These are phyloP conservation scores for Phalaenopsis hybrid DNA, from an alignment of 116 monocot species.

Conservation along the genomic window DNA sequence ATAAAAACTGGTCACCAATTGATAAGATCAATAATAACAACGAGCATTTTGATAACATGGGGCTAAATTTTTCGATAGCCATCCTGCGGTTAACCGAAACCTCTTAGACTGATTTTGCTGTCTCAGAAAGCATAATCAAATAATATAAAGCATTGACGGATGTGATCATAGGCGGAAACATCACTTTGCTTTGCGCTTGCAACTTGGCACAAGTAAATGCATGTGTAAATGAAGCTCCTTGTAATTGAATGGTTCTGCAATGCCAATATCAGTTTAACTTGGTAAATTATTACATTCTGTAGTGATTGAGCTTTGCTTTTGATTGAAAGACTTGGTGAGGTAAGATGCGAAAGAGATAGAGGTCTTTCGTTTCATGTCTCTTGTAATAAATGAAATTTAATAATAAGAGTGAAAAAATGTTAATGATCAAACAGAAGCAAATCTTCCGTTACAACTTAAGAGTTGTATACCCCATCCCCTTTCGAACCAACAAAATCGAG, in stretches of 20 bases:
- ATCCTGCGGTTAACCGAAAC: not conserved
- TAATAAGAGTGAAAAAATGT: too few relatives aligned
- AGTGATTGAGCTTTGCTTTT: not conserved
- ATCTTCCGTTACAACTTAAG: too few relatives aligned
- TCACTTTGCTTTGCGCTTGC: not conserved
- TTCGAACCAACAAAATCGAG: too few relatives aligned
- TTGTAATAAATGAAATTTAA: too few relatives aligned
- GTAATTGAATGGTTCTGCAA: not conserved
- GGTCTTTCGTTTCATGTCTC: not conserved
- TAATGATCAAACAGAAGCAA: too few relatives aligned
- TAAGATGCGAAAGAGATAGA: not conserved
- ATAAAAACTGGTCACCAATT: too few relatives aligned
- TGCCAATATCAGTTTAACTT: not conserved
- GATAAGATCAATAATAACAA: too few relatives aligned
- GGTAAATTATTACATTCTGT: not conserved
- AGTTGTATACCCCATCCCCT: too few relatives aligned
- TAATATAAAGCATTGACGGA: not conserved
- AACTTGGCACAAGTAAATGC: not conserved
- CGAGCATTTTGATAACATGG: too few relatives aligned
- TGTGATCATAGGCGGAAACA: not conserved
- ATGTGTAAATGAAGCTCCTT: not conserved
- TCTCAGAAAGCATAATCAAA: not conserved
- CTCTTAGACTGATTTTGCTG: not conserved
- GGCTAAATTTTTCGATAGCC: too few relatives aligned
- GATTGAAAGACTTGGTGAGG: not conserved